Evolutionary conservation across 257 asterid genomes (phyloP), one percentile per base, ranked within the genome.

Genomic region (Salvia miltiorrhiza): DNA sequence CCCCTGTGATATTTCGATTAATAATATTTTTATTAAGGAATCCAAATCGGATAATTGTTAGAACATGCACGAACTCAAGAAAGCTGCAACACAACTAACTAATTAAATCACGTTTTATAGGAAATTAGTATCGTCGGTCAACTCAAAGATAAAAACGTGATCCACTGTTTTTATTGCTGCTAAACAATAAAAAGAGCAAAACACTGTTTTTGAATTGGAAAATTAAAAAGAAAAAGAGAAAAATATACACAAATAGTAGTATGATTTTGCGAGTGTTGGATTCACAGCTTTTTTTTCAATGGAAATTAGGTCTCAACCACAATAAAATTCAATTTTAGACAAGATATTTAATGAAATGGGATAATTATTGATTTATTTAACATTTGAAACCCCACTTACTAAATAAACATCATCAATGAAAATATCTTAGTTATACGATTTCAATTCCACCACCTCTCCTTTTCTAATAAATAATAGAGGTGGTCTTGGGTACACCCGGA

Each of bases 81-180:
- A 13, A 19, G 55, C 24, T 14, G 19, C 55, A 48, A 7, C 4
- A 8, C 4, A 49, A 5, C 16, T 57, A 32, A 54, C 14, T 44
- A 53, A 23, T 23, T 21, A 10, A 60, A 8, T 33, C 19, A 10
- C 11, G 11, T 58, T 62, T 62, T 41, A n/a, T 24, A 32, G 9
- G 7, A 28, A 45, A 48, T 9, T 14, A 26, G 13, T 43, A 24
- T 28, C 19, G 7, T 17, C 47, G 19, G n/a, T 60, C 4, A 62
- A 28, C 41, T 3, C 0, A 21, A 1, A 60, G 17, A 7, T 24
- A 53, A 39, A 43, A 39, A 43, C 45, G 32, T 56, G 19, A 11
- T 48, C n/a, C 7, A 70, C 52, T 70, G 63, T 58, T 70, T 13
- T 19, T 44, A 19, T 30, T 35, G 60, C 60, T 30, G 53, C 68